phyloP scores from a whole-genome alignment of 495 filamentous ascomycete genomes.

The Parachaetomium inaequale region DNA sequence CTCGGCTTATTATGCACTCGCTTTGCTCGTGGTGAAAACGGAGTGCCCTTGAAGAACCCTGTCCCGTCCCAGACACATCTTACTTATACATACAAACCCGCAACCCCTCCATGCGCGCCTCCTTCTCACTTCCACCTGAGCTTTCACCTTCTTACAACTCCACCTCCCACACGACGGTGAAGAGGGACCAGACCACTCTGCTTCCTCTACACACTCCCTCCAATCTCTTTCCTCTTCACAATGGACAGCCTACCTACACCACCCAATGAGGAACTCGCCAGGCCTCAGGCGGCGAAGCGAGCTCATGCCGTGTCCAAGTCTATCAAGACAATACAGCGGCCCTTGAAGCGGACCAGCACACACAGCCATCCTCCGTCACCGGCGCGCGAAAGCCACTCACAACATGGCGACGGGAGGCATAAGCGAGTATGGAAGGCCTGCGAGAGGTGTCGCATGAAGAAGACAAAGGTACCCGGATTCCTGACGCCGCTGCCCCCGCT shows the following conservation, averaged over 20 bases:
- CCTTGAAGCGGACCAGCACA: conserved; percentile 31
- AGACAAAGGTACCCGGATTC: conserved; percentile 55
- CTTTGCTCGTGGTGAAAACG: not conserved
- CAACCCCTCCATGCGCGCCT: not conserved
- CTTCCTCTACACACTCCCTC: not conserved
- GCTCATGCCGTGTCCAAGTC: conserved; percentile 28
- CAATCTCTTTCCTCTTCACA: conserved; percentile 21
- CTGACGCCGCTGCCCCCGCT: not conserved
- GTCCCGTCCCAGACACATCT: not conserved
- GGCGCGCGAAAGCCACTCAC: conserved; percentile 28
- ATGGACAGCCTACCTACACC: conserved; percentile 49
- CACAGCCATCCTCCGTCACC: conserved; percentile 32
- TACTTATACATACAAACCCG: conserved; percentile 3
- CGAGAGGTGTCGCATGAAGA: conserved; percentile 68
- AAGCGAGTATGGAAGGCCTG: conserved; percentile 70
- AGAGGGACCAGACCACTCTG: not conserved
- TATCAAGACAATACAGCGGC: conserved; percentile 30
- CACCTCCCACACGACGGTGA: not conserved
- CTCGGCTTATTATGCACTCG: conserved; percentile 2
- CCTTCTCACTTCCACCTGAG: conserved; percentile 12
- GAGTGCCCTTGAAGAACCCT: not conserved
- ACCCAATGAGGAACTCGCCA: conserved; percentile 44
- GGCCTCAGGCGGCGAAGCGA: conserved; percentile 26
- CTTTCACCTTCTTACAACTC: not conserved
- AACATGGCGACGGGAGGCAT: conserved; percentile 46